Base-by-base conservation (phyloP, 2,329 filamentous ascomycete species). In the Colletotrichum horii region DNA sequence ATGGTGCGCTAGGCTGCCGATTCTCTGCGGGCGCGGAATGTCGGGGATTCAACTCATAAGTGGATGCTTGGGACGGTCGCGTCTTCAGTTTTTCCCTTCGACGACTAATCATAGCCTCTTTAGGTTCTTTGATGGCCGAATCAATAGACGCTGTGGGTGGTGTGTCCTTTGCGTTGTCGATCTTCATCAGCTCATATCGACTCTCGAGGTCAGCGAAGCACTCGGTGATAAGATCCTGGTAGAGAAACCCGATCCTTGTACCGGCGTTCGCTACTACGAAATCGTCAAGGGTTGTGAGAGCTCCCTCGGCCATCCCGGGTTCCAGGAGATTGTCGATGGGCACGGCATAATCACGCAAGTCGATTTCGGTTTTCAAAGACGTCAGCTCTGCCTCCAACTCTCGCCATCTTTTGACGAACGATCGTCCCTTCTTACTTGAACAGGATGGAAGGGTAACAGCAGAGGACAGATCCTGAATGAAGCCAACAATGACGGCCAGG, bases 291-390 rank as follows among this genome's bases (percentile, higher is more conserved):
- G 78, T 76, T 3, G 78, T 78, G 8, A 89, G 78, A 4, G 87
- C 85, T 1, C 75, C 76, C 5, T 80, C 74, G 3, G 85, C 81
- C 81, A 86, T 82, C 0, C 83, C 84, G 1, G 85, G 85, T 73
- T 88, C 83, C 0, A 84, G 73, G 0, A 89, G 82, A n/a, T 87
- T 86, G 58, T 85, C 81, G 8, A 88, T 85, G 0, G 87, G 87
- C 6, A 83, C 78, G 3, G 78, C 85, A 70, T 83, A 88, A 30
- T 85, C 82, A 2, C 79, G 74, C 22, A 89, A 79, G 61, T 89
- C 85, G 9, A 89, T 22, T 6, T 85, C 75, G 0, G 76, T 70
- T 70, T 84, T 87, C 3, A 87, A n/a, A 8, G 78, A 36, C 19
- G 82, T 81, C 14, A 90, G 55, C 75, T 88, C 84, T 0, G 75